Evolutionary conservation across 495 filamentous ascomycete species (phyloP).

Genomic region (Xylona heveae): DNA sequence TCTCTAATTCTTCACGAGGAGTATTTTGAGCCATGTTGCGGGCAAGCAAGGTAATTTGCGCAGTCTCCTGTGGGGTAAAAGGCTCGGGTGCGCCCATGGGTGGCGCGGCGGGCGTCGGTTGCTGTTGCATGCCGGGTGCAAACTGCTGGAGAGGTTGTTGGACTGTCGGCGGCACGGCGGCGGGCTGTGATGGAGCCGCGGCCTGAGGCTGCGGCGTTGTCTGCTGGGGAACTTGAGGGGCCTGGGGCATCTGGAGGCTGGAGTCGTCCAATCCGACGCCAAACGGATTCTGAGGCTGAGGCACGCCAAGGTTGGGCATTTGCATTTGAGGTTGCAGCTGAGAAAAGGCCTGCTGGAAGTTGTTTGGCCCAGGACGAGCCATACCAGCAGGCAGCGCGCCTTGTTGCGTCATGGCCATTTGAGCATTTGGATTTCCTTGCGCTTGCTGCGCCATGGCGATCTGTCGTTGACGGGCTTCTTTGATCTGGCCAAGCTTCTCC

Average conservation of each 20-base stretch:
- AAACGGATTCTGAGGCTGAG: no score
- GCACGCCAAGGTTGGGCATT: no score
- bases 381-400: conserved; percentile 10
- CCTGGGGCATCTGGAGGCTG: no score
- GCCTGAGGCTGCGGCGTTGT: conserved; percentile 2
- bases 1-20: conserved; percentile 20
- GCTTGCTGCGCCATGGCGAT: conserved; percentile 21
- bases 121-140: conserved; percentile 9
- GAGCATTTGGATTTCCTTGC: conserved; percentile 12
- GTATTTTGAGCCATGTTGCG: conserved; percentile 20
- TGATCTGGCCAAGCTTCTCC: conserved; percentile 26
- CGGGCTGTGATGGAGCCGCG: not conserved
- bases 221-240: conserved; percentile 2
- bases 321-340: conserved; percentile 31
- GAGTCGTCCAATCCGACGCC: no score
- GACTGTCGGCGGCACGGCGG: conserved; percentile 1
- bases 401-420: conserved; percentile 11
- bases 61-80: conserved; percentile 20
- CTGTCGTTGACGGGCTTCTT: conserved; percentile 23
- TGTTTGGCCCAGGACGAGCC: conserved; percentile 19
- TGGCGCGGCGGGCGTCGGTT: conserved; percentile 10
- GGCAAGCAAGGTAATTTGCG: conserved; percentile 22
- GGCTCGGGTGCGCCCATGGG: not conserved
- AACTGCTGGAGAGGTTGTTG: conserved; percentile 3
- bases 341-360: conserved; percentile 21